A percentile compares a stretch with the other conserved stretches of the same genome.
Conservation (phyloP, 2,329 filamentous ascomycete genomes). For the Mariannaea sp. region DNA sequence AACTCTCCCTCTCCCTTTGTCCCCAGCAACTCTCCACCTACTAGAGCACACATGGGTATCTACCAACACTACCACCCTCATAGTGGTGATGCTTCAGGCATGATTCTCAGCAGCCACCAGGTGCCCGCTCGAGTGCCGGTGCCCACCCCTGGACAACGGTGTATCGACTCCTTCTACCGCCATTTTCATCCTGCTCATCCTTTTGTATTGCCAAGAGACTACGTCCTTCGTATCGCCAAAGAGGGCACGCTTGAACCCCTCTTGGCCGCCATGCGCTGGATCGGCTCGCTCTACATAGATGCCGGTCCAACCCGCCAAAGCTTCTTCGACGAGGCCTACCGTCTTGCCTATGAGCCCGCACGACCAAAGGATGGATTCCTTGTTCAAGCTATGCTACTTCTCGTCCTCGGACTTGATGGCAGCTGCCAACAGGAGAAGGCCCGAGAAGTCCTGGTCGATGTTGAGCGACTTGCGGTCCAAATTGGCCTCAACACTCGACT, state of each 20-base stretch:
- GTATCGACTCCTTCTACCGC: slow-evolving; percentile 62
- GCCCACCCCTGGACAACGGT: slow-evolving; percentile 54
- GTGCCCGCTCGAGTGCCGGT: slow-evolving; percentile 30
- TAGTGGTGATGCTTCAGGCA: slow-evolving; percentile 28
- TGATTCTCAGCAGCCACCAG: slow-evolving; percentile 25
- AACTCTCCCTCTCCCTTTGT: slow-evolving; percentile 31
- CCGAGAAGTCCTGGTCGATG: slow-evolving; percentile 67
- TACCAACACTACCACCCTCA: slow-evolving; percentile 28
- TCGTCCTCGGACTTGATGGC: slow-evolving; percentile 79
- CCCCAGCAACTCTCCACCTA: slow-evolving; percentile 16
- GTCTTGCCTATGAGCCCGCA: slow-evolving; percentile 53
- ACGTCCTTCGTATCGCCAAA: slow-evolving; percentile 54
- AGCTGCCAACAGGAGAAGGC: slow-evolving; percentile 73
- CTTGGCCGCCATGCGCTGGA: slow-evolving; percentile 59
- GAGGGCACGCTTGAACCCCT: slow-evolving; percentile 55
- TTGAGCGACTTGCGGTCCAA: slow-evolving; percentile 73
- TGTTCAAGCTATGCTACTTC: slow-evolving; percentile 78
- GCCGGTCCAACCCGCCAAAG: slow-evolving; percentile 50
- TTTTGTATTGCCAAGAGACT: slow-evolving; percentile 59
- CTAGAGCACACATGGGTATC: slow-evolving; percentile 20
- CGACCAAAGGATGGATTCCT: slow-evolving; percentile 62
- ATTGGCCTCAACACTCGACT: slow-evolving; percentile 74
- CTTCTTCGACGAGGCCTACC: slow-evolving; percentile 63
- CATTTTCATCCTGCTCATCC: slow-evolving; percentile 64
- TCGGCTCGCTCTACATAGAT: slow-evolving; percentile 61